Evolutionary conservation across 2,329 filamentous ascomycete genomes (phyloP).

Genomic region (Cercospora sp.): DNA sequence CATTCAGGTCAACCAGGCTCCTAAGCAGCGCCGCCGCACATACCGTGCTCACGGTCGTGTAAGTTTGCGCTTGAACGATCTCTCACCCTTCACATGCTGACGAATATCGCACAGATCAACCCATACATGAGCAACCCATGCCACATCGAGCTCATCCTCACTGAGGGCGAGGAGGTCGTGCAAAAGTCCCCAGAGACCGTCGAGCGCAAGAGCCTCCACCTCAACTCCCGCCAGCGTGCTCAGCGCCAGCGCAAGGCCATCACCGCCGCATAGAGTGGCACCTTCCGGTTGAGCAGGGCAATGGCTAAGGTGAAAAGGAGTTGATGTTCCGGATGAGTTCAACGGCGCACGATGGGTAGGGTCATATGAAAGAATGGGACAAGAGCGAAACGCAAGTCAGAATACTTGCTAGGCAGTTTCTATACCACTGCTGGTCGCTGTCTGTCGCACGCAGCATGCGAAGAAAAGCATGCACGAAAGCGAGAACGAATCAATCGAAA

Average conservation of each 20-base stretch:
- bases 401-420: background rate
- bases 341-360: background rate
- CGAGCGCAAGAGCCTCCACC: slow-evolving; percentile 59
- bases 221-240: slow-evolving; percentile 92
- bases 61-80: slow-evolving; percentile 53
- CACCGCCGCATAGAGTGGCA: slow-evolving; percentile 42
- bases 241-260: slow-evolving; percentile 62
- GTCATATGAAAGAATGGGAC: background rate
- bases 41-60: slow-evolving; percentile 99
- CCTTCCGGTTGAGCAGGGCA: background rate
- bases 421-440: background rate
- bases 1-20: slow-evolving; percentile 99
- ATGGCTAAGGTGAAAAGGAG: slow-evolving; percentile 1
- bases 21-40: slow-evolving; percentile 97
- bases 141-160: slow-evolving; percentile 99
- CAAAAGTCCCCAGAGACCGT: slow-evolving; percentile 77
- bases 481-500: slow-evolving; percentile 1
- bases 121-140: slow-evolving; percentile 99
- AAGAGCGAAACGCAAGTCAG: background rate
- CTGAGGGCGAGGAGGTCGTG: slow-evolving; percentile 93
- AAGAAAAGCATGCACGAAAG: background rate
- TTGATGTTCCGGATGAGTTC: background rate
- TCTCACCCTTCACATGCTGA: background rate
- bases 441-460: background rate
- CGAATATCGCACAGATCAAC: slow-evolving; percentile 72